A percentile compares a stretch with the other conserved stretches of the same genome.
Evolutionary conservation across 2,329 filamentous ascomycete species (phyloP).

Genomic region (Clarireedia homoeocarpa): DNA sequence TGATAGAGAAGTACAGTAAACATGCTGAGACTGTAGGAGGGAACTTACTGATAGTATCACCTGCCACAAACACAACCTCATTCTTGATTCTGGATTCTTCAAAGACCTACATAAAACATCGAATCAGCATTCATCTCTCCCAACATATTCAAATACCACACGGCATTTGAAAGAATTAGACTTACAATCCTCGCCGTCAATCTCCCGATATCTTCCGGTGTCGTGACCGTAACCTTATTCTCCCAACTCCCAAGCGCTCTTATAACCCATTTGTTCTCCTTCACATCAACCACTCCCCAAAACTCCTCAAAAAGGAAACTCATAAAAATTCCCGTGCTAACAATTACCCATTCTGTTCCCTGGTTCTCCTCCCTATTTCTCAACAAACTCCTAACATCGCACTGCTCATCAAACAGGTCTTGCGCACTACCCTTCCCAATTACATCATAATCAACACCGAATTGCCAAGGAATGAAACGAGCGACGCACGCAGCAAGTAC

Average conservation of each 20-base stretch:
- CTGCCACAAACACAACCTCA: slow-evolving; percentile 47
- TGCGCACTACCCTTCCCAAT: slow-evolving; percentile 52
- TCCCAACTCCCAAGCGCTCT: slow-evolving; percentile 54
- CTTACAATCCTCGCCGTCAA: slow-evolving; percentile 36
- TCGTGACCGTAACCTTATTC: slow-evolving; percentile 54
- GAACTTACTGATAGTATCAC: slow-evolving; percentile 46
- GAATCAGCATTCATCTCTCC: neutral
- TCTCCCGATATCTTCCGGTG: slow-evolving; percentile 54
- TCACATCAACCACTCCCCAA: slow-evolving; percentile 55
- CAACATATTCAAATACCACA: too few species aligned
- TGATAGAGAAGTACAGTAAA: neutral
- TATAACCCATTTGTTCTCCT: slow-evolving; percentile 36
- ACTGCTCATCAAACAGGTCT: slow-evolving; percentile 61
- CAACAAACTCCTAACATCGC: slow-evolving; percentile 47
- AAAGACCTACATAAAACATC: slow-evolving; percentile 18
- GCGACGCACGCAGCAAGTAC: slow-evolving; percentile 41
- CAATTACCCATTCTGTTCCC: slow-evolving; percentile 50
- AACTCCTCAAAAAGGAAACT: slow-evolving; percentile 52
- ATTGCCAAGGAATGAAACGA: slow-evolving; percentile 65
- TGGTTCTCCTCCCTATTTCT: slow-evolving; percentile 32
- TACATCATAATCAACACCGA: slow-evolving; percentile 62
- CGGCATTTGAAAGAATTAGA: neutral
- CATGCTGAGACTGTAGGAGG: neutral
- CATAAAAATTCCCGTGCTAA: slow-evolving; percentile 64
- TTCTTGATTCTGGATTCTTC: slow-evolving; percentile 29